Base-by-base conservation (phyloP, 352 stramenopile genomes). In the Pythium brachiatum region DNA sequence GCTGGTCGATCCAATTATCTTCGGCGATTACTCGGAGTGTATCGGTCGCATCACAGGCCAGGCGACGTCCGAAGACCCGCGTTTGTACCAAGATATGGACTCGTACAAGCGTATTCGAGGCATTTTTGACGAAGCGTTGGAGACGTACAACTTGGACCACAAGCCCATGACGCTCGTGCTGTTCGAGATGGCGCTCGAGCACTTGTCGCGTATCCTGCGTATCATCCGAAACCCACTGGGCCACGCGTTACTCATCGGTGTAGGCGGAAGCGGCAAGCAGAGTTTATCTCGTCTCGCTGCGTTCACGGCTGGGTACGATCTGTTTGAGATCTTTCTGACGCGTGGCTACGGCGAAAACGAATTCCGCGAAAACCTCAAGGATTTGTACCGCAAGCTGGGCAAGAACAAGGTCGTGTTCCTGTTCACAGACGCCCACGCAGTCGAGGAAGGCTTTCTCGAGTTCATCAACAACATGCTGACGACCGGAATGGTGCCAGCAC, bases 391-490 rank as follows among this genome's bases (percentile, higher is more conserved):
- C 11, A 78, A 88, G 46, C 66, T 98, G 7, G 91, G 86, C 9
- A 86, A 89, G 34, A 84, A 85, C 11, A 78, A 77, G 6, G 90
- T 98, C 2, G 92, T 98, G 7, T 98, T 98, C 68, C 81, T 98
- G 15, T 98, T 98, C 71, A 98, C 95, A 3, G 95, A 98, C 60
- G 94, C 94, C 0, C 94, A 98, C 61, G 92, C 97, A 0, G 93
- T 98, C 2, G 89, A 98, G 64, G 95, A 98, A 81, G 95, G 91
- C 2, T 98, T 98, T 62, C 76, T 98, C 18, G 95, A 98, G 66
- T 98, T 97, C 56, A 94, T 98, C 61, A 98, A 98, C 76, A 98
- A 98, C 62, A 98, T 98, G 89, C 76, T 98, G 7, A 98, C 94
- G 0, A 98, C 94, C 0, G 95, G 95, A 1, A 94, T 97, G 73